Conservation (phyloP, 352 stramenopile species). For the Pythium folliculosum region DNA sequence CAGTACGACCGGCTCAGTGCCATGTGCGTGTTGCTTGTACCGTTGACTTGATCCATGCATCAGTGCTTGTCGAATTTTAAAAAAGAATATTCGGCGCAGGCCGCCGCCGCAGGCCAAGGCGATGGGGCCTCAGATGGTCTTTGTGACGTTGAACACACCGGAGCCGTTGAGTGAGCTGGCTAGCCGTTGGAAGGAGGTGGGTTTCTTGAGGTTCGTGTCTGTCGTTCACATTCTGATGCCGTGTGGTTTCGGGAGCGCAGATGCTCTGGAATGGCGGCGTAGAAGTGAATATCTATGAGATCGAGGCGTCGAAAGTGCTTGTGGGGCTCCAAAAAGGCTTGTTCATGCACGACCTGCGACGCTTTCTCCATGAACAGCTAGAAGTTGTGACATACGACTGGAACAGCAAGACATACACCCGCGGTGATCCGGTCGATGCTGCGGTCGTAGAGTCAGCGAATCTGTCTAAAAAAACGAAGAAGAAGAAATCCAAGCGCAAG, state of each 20-base stretch:
- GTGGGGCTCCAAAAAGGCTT: constrained; percentile 66
- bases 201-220: background rate
- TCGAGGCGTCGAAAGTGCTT: constrained; percentile 55
- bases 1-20: constrained; percentile 51
- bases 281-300: constrained; percentile 71
- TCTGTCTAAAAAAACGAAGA: background rate
- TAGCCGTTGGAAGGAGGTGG: constrained; percentile 75
- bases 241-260: constrained; percentile 29
- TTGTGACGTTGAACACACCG: constrained; percentile 54
- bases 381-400: constrained; percentile 69
- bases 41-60: background rate
- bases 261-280: constrained; percentile 77
- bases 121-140: constrained; percentile 79
- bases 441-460: too few relatives aligned
- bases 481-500: constrained; percentile 24
- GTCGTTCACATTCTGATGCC: background rate
- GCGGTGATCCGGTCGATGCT: constrained; percentile 2
- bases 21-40: constrained; percentile 23
- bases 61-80: background rate
- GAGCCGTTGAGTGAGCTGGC: constrained; percentile 48
- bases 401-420: constrained; percentile 47
- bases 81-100: constrained; percentile 22
- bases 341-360: constrained; percentile 44
- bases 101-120: constrained; percentile 43
- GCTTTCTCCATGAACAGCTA: constrained; percentile 52